Conservation (phyloP, 495 filamentous ascomycete genomes). For the Tetracladium marchalianum region DNA sequence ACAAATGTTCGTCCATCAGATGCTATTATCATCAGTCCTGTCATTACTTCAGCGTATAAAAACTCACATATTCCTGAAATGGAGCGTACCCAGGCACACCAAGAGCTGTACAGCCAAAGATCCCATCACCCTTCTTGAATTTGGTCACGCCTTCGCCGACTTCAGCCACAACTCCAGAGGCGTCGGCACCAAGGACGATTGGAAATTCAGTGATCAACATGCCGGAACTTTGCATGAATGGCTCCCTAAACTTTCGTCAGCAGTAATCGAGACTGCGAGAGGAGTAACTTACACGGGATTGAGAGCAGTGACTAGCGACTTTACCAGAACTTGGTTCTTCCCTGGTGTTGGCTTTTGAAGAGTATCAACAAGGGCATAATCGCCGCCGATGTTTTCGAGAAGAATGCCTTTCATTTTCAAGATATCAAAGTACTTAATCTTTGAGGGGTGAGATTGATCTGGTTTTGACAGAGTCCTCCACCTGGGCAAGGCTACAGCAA, state of each 20-base stretch:
- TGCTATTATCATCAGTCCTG: slow-evolving; percentile 16
- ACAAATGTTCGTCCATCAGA: slow-evolving; percentile 30
- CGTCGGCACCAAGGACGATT: slow-evolving; percentile 25
- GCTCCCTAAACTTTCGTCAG: slow-evolving; percentile 10
- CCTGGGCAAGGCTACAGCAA: no score
- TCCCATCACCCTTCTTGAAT: slow-evolving; percentile 26
- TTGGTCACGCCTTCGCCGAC: slow-evolving; percentile 17
- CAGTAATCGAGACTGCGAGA: neutral
- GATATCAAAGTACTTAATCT: no score
- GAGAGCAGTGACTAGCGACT: slow-evolving; percentile 22
- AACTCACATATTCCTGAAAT: slow-evolving; percentile 32
- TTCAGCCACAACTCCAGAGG: slow-evolving; percentile 20
- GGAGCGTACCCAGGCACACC: slow-evolving; percentile 27
- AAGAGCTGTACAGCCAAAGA: slow-evolving; percentile 33
- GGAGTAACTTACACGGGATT: slow-evolving; percentile 23
- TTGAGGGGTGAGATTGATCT: no score
- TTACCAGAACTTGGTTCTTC: slow-evolving; percentile 23
- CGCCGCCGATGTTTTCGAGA: slow-evolving; percentile 11
- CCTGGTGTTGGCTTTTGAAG: slow-evolving; percentile 19
- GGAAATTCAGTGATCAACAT: slow-evolving; percentile 18
- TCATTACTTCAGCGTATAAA: neutral
- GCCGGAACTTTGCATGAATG: slow-evolving; percentile 17
- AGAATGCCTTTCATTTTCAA: slow-evolving; percentile 24
- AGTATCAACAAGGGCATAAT: slow-evolving; percentile 14
- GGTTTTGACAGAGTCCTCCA: no score